Conservation (phyloP, 768 basidiomycete genomes). For the Kwoniella mangroviensis region DNA sequence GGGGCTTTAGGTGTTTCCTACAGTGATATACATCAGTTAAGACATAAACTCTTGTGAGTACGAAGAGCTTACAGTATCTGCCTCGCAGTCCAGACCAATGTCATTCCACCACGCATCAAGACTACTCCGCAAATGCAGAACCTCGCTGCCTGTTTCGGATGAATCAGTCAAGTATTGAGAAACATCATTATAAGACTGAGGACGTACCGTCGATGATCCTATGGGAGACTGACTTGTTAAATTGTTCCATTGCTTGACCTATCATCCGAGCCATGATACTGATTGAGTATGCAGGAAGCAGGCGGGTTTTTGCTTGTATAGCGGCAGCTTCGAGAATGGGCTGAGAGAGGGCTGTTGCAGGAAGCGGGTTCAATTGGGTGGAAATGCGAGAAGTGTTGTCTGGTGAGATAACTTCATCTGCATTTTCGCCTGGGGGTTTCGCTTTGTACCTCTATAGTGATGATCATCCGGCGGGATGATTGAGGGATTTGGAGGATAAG, state of each 20-base stretch:
- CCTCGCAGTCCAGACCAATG: slow-evolving; percentile 24
- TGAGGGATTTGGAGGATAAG: not conserved
- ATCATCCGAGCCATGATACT: slow-evolving; percentile 28
- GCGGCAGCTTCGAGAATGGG: not conserved
- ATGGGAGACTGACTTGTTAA: slow-evolving; percentile 30
- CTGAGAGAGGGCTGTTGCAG: no score
- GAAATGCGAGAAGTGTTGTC: not conserved
- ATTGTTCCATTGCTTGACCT: slow-evolving; percentile 34
- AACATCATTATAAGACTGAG: not conserved
- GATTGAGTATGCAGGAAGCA: slow-evolving; percentile 1
- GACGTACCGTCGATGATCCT: slow-evolving; percentile 15
- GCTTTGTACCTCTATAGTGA: not conserved
- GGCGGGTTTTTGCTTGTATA: not conserved
- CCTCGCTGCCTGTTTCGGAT: slow-evolving; percentile 18
- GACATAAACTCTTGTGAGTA: not conserved
- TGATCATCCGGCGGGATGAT: not conserved
- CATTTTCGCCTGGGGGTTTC: not conserved
- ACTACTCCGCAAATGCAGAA: slow-evolving; percentile 19
- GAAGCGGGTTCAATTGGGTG: no score
- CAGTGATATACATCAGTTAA: not conserved
- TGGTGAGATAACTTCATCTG: not conserved
- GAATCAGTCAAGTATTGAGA: no score
- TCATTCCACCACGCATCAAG: slow-evolving; percentile 44
- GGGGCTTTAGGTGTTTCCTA: not conserved
- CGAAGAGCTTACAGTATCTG: not conserved